Evolutionary conservation across 1,284 basidiomycete species (phyloP), one percentile per base, ranked within the genome.

Genomic region (Fomitiporia mediterranea): DNA sequence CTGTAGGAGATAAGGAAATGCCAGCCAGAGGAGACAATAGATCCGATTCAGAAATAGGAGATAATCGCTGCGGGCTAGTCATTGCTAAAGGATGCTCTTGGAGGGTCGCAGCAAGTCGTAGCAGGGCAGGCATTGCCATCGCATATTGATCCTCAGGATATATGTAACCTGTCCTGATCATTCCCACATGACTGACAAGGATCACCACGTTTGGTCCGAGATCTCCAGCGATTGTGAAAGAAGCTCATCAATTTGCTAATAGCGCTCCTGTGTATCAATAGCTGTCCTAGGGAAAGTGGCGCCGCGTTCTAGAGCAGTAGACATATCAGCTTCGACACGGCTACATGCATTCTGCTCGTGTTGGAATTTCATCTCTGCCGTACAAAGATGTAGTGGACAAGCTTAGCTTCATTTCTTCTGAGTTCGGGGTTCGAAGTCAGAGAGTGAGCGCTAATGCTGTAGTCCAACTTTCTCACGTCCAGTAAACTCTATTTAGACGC

Each of bases 181-280:
- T 28, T 28, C 27, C 28, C n/a, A 28, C 17, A 4, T 15, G 25
- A 17, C 15, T 9, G 44, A 13, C 25, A 9, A 46, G 23, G 25
- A 28, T 27, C 13, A 0, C 44, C 25, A 13, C 13, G 17, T 46
- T 30, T 3, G 17, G 44, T 28, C 17, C 44, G 44, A 13, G 21
- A 46, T 28, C 21, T 25, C 44, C 21, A 46, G 21, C 2, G 2
- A 23, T 23, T 28, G 9, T 28, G 25, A 28, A 28, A 46, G 44
- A 46, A 46, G 44, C 30, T 25, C 27, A 30, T 4, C 44, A 4
- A 46, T 46, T 46, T 46, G 44, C 25, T 46, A 46, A 46, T 46
- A 15, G 25, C 44, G 44, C 44, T 23, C 23, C 11, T 15, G 13
- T 13, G 15, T 15, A n/a, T 30, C 44, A 11, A 21, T 6, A 2